Percentiles rank a stretch among this genome's conserved stretches.
Evolutionary conservation across 2,329 filamentous ascomycete genomes (phyloP).

Genomic region (Alternaria gansuensis): DNA sequence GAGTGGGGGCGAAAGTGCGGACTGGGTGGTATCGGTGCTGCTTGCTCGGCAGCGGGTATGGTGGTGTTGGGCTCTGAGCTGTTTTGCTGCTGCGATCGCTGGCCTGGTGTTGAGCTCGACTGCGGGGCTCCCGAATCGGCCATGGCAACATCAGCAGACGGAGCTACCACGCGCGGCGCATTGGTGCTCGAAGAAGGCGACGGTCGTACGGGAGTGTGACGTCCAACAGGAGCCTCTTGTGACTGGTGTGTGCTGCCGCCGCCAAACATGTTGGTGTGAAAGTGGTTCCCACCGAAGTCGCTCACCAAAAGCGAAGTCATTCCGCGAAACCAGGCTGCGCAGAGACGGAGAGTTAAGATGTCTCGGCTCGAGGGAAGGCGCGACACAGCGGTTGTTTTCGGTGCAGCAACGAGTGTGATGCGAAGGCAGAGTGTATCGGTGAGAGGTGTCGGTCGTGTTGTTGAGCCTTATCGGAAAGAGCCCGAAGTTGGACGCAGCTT

Average conservation of each 20-base stretch:
- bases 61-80: conserved; percentile 32
- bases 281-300: conserved; percentile 79
- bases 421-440: conserved; percentile 25
- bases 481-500: conserved; percentile 31
- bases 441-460: conserved; percentile 28
- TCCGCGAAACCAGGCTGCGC: conserved; percentile 51
- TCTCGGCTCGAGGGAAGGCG: conserved; percentile 18
- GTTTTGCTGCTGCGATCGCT: conserved; percentile 39
- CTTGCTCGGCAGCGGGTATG: conserved; percentile 28
- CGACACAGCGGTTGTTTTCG: conserved; percentile 26
- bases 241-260: conserved; percentile 56
- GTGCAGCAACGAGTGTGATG: conserved; percentile 25
- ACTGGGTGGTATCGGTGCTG: conserved; percentile 43
- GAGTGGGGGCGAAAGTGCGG: conserved; percentile 49
- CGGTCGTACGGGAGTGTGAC: conserved; percentile 47
- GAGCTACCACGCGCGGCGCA: conserved; percentile 37
- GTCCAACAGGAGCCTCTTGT: conserved; percentile 50
- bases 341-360: conserved; percentile 14
- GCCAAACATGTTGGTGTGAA: conserved; percentile 74
- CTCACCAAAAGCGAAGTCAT: conserved; percentile 69
- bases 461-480: conserved; percentile 39
- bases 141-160: conserved; percentile 52
- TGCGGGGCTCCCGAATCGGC: conserved; percentile 49
- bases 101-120: conserved; percentile 42
- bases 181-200: conserved; percentile 42